These are phyloP conservation scores for Metarhizium brunneum DNA, from an alignment of 2,329 filamentous ascomycete species.

Conservation along the genomic window DNA sequence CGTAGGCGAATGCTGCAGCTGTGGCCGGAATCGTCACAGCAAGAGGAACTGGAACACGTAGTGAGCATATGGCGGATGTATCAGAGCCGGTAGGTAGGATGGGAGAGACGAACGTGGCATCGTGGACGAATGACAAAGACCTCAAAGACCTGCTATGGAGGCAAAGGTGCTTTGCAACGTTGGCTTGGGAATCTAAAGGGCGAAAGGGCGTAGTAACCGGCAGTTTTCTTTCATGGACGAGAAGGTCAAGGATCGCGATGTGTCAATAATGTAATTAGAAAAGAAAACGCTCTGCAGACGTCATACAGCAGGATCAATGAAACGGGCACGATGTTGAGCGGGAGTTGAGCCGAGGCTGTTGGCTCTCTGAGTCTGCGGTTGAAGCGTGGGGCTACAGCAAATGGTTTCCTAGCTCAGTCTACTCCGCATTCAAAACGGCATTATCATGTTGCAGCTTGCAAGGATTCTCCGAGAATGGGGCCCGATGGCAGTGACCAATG, in stretches of 20 bases:
- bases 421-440: not conserved
- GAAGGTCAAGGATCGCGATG: not conserved
- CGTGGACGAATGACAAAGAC: not conserved
- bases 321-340: not conserved
- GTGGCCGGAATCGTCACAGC: constrained; percentile 50
- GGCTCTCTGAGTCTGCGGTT: not conserved
- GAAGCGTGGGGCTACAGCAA: not conserved
- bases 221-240: not conserved
- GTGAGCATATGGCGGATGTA: not conserved
- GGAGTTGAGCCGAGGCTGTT: not conserved
- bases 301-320: not conserved
- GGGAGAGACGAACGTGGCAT: not conserved
- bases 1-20: constrained; percentile 61
- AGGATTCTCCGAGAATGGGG: not conserved
- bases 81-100: not conserved
- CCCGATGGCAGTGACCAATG: not conserved
- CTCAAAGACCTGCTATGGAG: not conserved
- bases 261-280: not conserved
- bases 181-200: not conserved
- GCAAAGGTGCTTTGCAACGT: not conserved
- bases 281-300: not conserved
- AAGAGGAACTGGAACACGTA: constrained; percentile 35
- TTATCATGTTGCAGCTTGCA: not conserved
- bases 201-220: not conserved
- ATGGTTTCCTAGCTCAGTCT: not conserved